phyloP scores from a whole-genome alignment of 2,329 filamentous ascomycete species.

The Dothidotthia symphoricarpi region DNA sequence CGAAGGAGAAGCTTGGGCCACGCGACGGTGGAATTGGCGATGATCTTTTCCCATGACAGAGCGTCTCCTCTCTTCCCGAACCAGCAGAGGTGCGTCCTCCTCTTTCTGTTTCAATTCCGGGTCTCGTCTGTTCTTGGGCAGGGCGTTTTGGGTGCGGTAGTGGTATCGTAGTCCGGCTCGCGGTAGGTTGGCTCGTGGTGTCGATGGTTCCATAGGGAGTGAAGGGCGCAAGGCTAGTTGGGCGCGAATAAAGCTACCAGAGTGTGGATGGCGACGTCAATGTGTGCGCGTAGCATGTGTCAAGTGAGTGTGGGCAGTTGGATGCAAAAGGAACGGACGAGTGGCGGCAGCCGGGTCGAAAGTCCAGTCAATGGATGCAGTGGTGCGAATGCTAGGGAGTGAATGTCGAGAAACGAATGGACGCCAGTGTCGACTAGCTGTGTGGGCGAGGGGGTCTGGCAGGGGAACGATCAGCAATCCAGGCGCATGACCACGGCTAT shows the following conservation, averaged over 20 bases:
- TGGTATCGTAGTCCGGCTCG: constrained; percentile 25
- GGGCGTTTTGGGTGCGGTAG: constrained; percentile 16
- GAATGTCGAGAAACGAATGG: constrained; percentile 43
- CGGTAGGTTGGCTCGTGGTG: constrained; percentile 22
- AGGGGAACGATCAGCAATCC: constrained; percentile 27
- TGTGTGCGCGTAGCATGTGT: constrained; percentile 26
- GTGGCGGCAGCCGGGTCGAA: constrained; percentile 23
- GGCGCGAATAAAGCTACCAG: constrained; percentile 19
- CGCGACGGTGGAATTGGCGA: constrained; percentile 36
- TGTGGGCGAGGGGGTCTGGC: constrained; percentile 26
- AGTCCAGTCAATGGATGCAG: constrained; percentile 41
- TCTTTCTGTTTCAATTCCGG: constrained; percentile 7
- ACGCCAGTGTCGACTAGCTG: constrained; percentile 42
- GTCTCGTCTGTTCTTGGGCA: constrained; percentile 5
- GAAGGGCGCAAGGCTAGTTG: constrained; percentile 13
- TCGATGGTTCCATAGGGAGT: constrained; percentile 32
- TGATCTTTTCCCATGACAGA: constrained; percentile 34
- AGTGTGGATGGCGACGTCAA: constrained; percentile 22
- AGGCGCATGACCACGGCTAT: constrained; percentile 14
- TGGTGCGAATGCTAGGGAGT: constrained; percentile 20
- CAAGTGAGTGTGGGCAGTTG: constrained; percentile 31
- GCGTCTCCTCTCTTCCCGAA: constrained; percentile 21
- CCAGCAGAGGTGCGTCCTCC: constrained; percentile 18
- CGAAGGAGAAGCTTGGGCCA: constrained; percentile 13
- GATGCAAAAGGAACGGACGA: constrained; percentile 36